Percentiles rank a stretch among this genome's conserved stretches.
Evolutionary conservation across 805 yeast species (phyloP).

Genomic region (Jamesozyma rosinii): DNA sequence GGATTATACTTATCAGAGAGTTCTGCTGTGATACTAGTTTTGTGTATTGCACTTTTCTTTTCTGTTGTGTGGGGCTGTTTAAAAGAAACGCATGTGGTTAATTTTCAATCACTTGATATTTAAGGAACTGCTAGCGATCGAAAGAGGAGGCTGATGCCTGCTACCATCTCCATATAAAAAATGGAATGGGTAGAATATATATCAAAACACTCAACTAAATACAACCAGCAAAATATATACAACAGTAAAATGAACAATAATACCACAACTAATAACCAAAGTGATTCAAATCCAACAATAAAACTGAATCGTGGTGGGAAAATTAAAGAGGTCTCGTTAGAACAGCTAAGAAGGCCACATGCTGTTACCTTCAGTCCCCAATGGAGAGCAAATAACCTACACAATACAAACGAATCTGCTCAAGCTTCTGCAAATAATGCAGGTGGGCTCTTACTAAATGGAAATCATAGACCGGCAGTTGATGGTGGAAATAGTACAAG

Average conservation of each 20-base stretch:
- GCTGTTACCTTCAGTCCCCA: constrained; percentile 10
- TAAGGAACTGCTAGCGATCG: too few species aligned
- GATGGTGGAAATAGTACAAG: background rate
- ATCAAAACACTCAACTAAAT: too few species aligned
- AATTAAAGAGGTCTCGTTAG: constrained; percentile 14
- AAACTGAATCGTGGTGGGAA: constrained; percentile 17
- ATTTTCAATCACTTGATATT: too few species aligned
- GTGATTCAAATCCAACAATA: constrained; percentile 7
- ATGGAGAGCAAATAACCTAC: background rate
- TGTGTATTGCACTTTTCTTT: too few species aligned
- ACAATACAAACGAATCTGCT: background rate
- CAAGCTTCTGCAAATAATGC: constrained; percentile 6
- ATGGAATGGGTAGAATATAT: too few species aligned
- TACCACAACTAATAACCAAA: background rate
- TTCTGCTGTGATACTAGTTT: too few species aligned
- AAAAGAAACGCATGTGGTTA: too few species aligned
- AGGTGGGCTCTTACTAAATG: constrained; percentile 18
- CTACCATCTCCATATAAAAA: too few species aligned
- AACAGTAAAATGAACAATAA: background rate
- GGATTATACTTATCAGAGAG: too few species aligned
- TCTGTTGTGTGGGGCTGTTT: too few species aligned
- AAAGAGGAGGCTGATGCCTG: too few species aligned
- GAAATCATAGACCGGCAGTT: constrained; percentile 18
- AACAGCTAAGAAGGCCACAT: constrained; percentile 21
- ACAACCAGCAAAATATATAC: background rate